Percentiles rank a stretch among this genome's conserved stretches.
Evolutionary conservation across 1,139 yeast genomes (phyloP).

Genomic region (Meyerozyma smithsonii): DNA sequence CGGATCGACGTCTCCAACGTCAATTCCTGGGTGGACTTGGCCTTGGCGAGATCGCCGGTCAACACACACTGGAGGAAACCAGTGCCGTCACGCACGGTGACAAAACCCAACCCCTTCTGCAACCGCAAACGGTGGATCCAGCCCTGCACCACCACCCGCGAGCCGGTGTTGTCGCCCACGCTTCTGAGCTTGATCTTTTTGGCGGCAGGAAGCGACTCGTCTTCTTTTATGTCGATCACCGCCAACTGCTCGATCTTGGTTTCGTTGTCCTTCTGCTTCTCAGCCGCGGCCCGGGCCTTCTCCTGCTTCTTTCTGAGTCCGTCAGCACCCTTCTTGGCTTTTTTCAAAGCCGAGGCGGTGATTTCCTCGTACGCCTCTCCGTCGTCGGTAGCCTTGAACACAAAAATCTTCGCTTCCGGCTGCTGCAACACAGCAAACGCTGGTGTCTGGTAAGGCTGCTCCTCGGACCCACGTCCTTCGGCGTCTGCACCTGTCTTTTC

Average conservation of each 20-base stretch:
- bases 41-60: conserved; percentile 87
- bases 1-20: conserved; percentile 84
- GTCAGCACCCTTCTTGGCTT: conserved; percentile 95
- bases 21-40: conserved; percentile 76
- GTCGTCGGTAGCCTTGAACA: conserved; percentile 63
- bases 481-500: conserved; percentile 68
- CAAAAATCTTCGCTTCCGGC: conserved; percentile 58
- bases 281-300: conserved; percentile 66
- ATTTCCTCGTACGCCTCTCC: conserved; percentile 64
- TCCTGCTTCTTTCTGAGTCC: conserved; percentile 86
- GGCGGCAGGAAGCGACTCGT: conserved; percentile 67
- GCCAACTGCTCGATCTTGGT: conserved; percentile 74
- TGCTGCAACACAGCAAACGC: conserved; percentile 70
- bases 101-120: conserved; percentile 88
- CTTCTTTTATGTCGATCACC: conserved; percentile 66
- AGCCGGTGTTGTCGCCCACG: conserved; percentile 47
- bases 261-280: conserved; percentile 61
- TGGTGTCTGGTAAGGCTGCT: conserved; percentile 70
- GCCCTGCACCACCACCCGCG: conserved; percentile 77
- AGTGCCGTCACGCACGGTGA: conserved; percentile 92
- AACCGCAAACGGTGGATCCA: conserved; percentile 95
- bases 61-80: conserved; percentile 87
- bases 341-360: conserved; percentile 89
- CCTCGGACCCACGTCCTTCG: conserved; percentile 55
- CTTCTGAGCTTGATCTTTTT: conserved; percentile 58